Base-by-base conservation (phyloP, 2,329 filamentous ascomycete genomes). In the Penicillium brasilianum region DNA sequence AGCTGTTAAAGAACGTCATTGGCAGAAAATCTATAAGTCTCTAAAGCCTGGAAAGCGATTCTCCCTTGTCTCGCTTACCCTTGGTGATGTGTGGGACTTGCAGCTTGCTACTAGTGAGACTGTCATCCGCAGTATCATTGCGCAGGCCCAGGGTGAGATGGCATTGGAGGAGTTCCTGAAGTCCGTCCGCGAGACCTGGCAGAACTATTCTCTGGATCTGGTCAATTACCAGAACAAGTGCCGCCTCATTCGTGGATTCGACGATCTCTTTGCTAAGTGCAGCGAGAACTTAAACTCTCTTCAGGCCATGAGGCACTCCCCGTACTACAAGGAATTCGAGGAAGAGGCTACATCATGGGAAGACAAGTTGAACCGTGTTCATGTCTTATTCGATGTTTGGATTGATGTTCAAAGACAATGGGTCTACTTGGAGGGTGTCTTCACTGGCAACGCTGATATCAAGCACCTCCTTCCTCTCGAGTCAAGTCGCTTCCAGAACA, bases 351-450 rank as follows among this genome's bases (percentile, higher is more conserved):
- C 93, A 0, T 87, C 90, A 0, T 99, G 95, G 95, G 96, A 99
- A 78, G 96, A 99, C 79, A 97, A 96, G 76, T 85, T 99, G 28
- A 99, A 98, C 76, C 88, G 95, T 49, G 93, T 99, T 2, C 95
- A 99, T 74, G 92, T 99, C 16, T 85, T 99, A 10, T 99, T 99
- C 72, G 95, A 99, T 76, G 93, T 99, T 16, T 99, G 96, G 96
- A 99, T 99, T 70, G 96, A 99, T 78, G 96, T 99, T n/a, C 95
- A 99, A 77, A 90, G 96, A 63, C 95, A 99, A 80, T 99, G 95
- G 95, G 95, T 99, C 8, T 99, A 99, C 76, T 87, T 99, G 5
- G 96, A 99, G 79, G 95, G 95, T 67, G 95, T 99, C 36, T 99
- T 99, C 75, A 97, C 94, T 1, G 95, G 95, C 61, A 99, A 99